Percentiles rank a stretch among this genome's conserved stretches.
Conservation (phyloP, 495 filamentous ascomycete genomes). For the Penicillium argentinense region DNA sequence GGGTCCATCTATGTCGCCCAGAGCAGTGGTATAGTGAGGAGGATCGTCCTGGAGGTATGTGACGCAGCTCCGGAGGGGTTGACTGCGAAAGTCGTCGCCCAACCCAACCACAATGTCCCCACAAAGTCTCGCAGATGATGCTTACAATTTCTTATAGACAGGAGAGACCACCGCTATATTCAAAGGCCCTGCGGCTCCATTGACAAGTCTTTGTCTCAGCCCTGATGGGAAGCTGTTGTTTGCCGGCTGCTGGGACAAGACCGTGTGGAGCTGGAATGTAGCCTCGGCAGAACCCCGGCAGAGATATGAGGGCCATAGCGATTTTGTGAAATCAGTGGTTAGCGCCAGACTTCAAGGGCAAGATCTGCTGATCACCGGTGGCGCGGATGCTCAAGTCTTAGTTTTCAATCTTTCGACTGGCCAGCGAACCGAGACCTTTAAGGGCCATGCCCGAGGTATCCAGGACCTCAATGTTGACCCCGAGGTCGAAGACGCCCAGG, state of each 20-base stretch:
- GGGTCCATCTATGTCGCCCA: conserved; percentile 77
- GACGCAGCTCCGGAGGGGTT: no score
- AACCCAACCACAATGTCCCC: no score
- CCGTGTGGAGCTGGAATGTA: conserved; percentile 79
- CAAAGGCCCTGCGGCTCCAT: conserved; percentile 73
- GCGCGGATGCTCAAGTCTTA: conserved; percentile 81
- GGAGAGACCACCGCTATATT: conserved; percentile 54
- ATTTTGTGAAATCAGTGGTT: conserved; percentile 82
- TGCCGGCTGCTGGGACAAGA: conserved; percentile 92
- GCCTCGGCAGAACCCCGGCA: conserved; percentile 47
- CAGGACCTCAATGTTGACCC: conserved; percentile 76
- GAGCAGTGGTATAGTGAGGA: conserved; percentile 73
- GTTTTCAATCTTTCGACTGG: conserved; percentile 75
- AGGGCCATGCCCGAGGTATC: conserved; percentile 76
- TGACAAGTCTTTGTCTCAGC: conserved; percentile 75
- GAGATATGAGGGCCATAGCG: conserved; percentile 75
- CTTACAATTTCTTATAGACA: conserved; percentile 32
- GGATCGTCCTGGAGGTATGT: conserved; percentile 76
- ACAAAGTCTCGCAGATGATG: background rate
- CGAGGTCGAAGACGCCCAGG: conserved; percentile 34
- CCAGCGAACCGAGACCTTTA: conserved; percentile 66
- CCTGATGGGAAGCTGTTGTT: conserved; percentile 63
- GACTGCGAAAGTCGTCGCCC: no score
- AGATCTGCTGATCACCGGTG: conserved; percentile 77
- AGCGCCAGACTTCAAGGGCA: conserved; percentile 53